Evolutionary conservation across 2,329 filamentous ascomycete species (phyloP), one percentile per base, ranked within the genome.

Genomic region (Penicillium sp.): DNA sequence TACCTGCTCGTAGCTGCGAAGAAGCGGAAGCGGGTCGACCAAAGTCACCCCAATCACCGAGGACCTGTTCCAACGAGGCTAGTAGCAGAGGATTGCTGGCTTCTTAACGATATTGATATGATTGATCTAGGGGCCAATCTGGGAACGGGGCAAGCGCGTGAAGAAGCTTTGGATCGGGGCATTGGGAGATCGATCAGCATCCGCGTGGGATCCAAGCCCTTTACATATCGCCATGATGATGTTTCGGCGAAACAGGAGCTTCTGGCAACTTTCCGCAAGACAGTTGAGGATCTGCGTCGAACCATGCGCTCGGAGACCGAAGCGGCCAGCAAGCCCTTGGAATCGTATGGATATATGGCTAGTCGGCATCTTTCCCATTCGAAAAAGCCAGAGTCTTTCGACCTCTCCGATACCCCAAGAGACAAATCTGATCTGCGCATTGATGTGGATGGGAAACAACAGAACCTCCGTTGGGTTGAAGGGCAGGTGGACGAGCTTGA

Each of bases 401-500:
- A 94, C 70, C 89, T 86, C 8, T 77, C 92, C 10, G 91, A 91
- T 1, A 86, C 88, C 61, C 86, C 89, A 67, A 91, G 91, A 70
- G 90, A 96, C 72, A 79, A 80, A 39, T 78, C 79, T 19, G 85
- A 81, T 60, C 89, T 96, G 78, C 84, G 96, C 55, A 93, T 99
- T 65, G 94, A 99, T 68, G 91, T 96, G 15, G 94, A 97, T 68
- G 94, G 94, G 49, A 96, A 96, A 69, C 93, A 97, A 74, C 91
- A 97, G 72, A 97, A 94, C 71, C 83, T 99, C 47, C 89, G 93
- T 53, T 97, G 91, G 91, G 91, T 99, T 0, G 94, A 99, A 73
- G 86, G 87, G 52, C 91, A 97, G 76, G 90, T 99, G 74, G 94
- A 99, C 70, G 91, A 96, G 70, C 84, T 99, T 6, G 94, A 99